Evolutionary conservation across 2,329 filamentous ascomycete species (phyloP).

Genomic region (Colletotrichum lindemuthianum): DNA sequence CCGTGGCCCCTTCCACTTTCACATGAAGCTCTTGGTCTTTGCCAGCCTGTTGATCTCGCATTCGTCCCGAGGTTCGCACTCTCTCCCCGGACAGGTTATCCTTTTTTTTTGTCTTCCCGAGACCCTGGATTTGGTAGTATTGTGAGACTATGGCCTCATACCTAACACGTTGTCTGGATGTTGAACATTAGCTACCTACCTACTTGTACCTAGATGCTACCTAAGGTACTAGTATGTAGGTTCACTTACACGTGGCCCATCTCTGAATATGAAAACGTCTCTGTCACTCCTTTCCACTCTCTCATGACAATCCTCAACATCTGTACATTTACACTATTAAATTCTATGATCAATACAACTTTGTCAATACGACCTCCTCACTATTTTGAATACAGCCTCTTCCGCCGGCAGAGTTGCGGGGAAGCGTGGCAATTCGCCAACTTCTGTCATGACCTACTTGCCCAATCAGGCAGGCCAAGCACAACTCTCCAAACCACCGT

Average conservation of each 20-base stretch:
- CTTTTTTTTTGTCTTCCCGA: background rate
- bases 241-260: too few relatives aligned
- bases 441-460: slow-evolving; percentile 6
- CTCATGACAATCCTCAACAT: too few relatives aligned
- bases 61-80: slow-evolving; percentile 13
- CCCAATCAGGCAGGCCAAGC: slow-evolving; percentile 10
- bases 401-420: slow-evolving; percentile 20
- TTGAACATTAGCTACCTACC: too few relatives aligned
- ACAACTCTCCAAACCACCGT: background rate
- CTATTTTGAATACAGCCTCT: slow-evolving; percentile 2
- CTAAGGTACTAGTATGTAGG: background rate
- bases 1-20: slow-evolving; percentile 11
- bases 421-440: slow-evolving; percentile 11
- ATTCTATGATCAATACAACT: slow-evolving; percentile 1
- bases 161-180: too few relatives aligned
- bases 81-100: background rate
- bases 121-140: background rate
- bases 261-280: too few relatives aligned
- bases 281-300: too few relatives aligned
- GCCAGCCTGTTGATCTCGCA: background rate
- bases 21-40: slow-evolving; percentile 20
- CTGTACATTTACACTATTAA: background rate
- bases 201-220: background rate
- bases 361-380: background rate
- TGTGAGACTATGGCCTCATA: too few relatives aligned